Evolutionary conservation across 331 rosid species (phyloP).

Genomic region (Acacia pycnantha): DNA sequence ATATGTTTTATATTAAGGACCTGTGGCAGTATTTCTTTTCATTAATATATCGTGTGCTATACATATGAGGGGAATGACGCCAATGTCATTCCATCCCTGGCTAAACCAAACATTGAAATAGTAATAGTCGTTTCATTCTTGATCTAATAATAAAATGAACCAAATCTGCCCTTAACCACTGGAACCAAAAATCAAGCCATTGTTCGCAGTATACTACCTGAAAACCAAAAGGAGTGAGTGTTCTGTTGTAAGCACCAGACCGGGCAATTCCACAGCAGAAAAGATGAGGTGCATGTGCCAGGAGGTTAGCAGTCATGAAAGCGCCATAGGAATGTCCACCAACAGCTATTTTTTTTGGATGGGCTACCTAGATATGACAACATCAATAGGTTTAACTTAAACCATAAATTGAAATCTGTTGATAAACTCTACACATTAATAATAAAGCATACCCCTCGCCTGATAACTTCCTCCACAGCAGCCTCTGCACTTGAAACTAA

Average conservation of each 20-base stretch:
- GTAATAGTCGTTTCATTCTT: not conserved
- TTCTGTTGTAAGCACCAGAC: slow-evolving; percentile 99
- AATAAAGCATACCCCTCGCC: slow-evolving; percentile 73
- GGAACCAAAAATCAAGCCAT: not conserved
- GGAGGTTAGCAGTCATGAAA: slow-evolving; percentile 97
- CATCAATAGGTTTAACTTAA: slow-evolving; percentile 28
- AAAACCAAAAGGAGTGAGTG: slow-evolving; percentile 98
- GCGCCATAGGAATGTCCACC: slow-evolving; percentile 99
- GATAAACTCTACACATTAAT: not conserved
- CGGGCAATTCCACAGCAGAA: slow-evolving; percentile 99
- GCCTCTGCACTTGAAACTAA: slow-evolving; percentile 96
- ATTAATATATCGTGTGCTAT: not conserved
- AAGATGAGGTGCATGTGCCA: slow-evolving; percentile 98
- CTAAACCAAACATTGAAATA: slow-evolving; percentile 9
- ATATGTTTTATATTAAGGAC: too few species aligned
- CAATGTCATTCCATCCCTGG: not conserved
- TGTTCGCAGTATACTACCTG: slow-evolving; percentile 57
- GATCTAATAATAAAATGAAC: not conserved
- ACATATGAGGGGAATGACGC: not conserved
- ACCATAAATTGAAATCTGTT: slow-evolving; percentile 15
- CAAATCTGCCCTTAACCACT: not conserved
- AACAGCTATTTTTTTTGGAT: slow-evolving; percentile 89
- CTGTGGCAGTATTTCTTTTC: not conserved
- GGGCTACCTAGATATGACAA: slow-evolving; percentile 70
- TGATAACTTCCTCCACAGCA: slow-evolving; percentile 89